phyloP scores from a whole-genome alignment of 2,329 filamentous ascomycete genomes.

The Alternaria triticina region DNA sequence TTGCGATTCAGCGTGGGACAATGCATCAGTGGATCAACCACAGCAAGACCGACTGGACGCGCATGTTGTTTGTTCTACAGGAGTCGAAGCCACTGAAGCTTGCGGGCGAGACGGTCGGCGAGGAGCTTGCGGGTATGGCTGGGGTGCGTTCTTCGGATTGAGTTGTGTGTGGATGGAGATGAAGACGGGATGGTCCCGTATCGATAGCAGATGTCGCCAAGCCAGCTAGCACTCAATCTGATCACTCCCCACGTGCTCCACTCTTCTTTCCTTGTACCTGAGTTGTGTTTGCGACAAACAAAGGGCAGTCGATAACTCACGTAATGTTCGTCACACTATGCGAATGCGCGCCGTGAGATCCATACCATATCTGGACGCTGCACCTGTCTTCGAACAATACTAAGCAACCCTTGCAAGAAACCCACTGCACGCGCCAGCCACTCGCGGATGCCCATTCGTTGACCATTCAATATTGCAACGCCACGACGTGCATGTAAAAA shows the following conservation, averaged over 20 bases:
- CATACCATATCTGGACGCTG: conserved; percentile 11
- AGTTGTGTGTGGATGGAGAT: not conserved
- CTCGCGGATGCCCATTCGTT: conserved; percentile 22
- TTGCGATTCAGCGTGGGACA: conserved; percentile 49
- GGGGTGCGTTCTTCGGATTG: conserved; percentile 46
- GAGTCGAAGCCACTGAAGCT: conserved; percentile 43
- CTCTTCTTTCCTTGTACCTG: conserved; percentile 7
- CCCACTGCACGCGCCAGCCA: conserved; percentile 35
- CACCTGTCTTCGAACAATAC: conserved; percentile 34
- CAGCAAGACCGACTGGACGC: conserved; percentile 41
- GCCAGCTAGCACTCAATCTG: conserved; percentile 22
- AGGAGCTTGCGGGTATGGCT: conserved; percentile 45
- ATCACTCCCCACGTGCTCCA: conserved; percentile 18
- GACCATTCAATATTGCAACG: conserved; percentile 2
- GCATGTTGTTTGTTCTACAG: conserved; percentile 49
- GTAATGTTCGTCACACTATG: not conserved
- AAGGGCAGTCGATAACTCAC: conserved; percentile 3
- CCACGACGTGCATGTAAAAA: conserved; percentile 15
- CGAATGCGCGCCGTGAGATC: conserved; percentile 11
- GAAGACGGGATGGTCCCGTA: not conserved
- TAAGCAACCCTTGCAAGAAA: conserved; percentile 23
- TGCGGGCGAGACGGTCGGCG: conserved; percentile 39
- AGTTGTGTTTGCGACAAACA: not conserved
- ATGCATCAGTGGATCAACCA: conserved; percentile 51
- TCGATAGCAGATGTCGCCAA: conserved; percentile 22